Evolutionary conservation across 1,284 basidiomycete species (phyloP), one percentile per base, ranked within the genome.

Genomic region (Takashimella tepidaria): DNA sequence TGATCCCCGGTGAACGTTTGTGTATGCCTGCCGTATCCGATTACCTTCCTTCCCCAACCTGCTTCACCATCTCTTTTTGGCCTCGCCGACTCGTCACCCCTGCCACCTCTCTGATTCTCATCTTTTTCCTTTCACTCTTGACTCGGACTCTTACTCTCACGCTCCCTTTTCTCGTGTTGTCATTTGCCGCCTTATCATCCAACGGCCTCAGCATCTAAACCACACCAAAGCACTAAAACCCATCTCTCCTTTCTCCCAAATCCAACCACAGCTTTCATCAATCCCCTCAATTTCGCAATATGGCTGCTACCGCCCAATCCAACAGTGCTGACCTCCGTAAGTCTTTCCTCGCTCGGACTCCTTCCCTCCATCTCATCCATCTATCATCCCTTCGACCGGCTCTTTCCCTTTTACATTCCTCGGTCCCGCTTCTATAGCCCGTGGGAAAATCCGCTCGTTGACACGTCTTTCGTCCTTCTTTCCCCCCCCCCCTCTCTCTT

Each of bases 251-350:
- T 37, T 16, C 31, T 37, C 31, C 31, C 31, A 37, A 8, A 8
- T 37, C 31, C 31, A 8, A 37, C 31, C 31, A 8, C 31, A 37
- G 31, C 31, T 16, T 37, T 16, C 31, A 16, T 37, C 31, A 37
- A 37, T 37, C 31, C 31, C 8, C 8, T 8, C 31, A 37, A 8
- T 8, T 8, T 37, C 8, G 31, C 31, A 37, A 8, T 8, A 37
- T 37, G 49, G 50, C 57, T 19, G 41, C 57, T 25, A 44, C 54
- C 24, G 45, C 54, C 24, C 49, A 47, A 20, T 47, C 31, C 42
- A 59, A 52, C 26, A 50, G 52, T 19, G 41, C 49, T 23, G 47
- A 27, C 45, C 44, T 49, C 44, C 49, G 56, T 57, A 22, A 54
- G 56, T 55, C 13, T 41, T 26, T 22, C 48, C 23, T 23, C 41